phyloP scores from a whole-genome alignment of 345 rosid species.

The Populus euphratica region DNA sequence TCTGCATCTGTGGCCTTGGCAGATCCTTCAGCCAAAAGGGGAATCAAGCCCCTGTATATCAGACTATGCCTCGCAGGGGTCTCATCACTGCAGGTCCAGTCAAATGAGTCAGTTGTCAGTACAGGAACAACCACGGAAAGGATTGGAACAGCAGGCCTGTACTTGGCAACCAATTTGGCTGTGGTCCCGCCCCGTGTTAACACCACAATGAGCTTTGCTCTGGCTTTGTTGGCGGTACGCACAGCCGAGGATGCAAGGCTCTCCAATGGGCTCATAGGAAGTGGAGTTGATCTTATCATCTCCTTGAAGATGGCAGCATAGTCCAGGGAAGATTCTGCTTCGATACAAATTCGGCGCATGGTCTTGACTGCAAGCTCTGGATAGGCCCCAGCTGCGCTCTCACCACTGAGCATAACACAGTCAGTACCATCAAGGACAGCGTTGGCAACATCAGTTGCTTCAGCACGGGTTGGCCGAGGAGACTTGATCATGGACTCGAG shows the following conservation, averaged over 20 bases:
- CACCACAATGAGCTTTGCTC: slow-evolving; percentile 78
- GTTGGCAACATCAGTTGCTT: slow-evolving; percentile 91
- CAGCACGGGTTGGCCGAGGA: slow-evolving; percentile 89
- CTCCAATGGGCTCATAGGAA: slow-evolving; percentile 94
- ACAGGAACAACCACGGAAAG: slow-evolving; percentile 83
- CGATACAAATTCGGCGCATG: slow-evolving; percentile 75
- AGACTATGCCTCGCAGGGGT: slow-evolving; percentile 86
- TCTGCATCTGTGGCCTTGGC: slow-evolving; percentile 92
- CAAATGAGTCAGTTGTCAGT: slow-evolving; percentile 78
- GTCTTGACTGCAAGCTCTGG: slow-evolving; percentile 85
- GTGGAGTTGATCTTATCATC: slow-evolving; percentile 80
- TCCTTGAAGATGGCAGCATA: slow-evolving; percentile 74
- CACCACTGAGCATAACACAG: slow-evolving; percentile 91
- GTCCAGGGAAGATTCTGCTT: slow-evolving; percentile 85
- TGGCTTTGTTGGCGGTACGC: slow-evolving; percentile 81
- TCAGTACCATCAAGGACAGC: slow-evolving; percentile 92
- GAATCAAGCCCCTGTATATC: slow-evolving; percentile 79
- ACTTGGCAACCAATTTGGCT: slow-evolving; percentile 85
- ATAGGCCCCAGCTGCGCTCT: slow-evolving; percentile 87
- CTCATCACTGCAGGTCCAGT: slow-evolving; percentile 89
- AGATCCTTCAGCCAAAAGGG: slow-evolving; percentile 81
- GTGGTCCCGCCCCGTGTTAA: slow-evolving; percentile 88
- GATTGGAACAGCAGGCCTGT: slow-evolving; percentile 92
- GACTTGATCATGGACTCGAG: slow-evolving; percentile 93
- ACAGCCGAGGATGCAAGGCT: slow-evolving; percentile 94